A percentile compares a stretch with the other conserved stretches of the same genome.
These are phyloP conservation scores for Corchorus olitorius DNA, from an alignment of 345 rosid genomes.

Conservation along the genomic window DNA sequence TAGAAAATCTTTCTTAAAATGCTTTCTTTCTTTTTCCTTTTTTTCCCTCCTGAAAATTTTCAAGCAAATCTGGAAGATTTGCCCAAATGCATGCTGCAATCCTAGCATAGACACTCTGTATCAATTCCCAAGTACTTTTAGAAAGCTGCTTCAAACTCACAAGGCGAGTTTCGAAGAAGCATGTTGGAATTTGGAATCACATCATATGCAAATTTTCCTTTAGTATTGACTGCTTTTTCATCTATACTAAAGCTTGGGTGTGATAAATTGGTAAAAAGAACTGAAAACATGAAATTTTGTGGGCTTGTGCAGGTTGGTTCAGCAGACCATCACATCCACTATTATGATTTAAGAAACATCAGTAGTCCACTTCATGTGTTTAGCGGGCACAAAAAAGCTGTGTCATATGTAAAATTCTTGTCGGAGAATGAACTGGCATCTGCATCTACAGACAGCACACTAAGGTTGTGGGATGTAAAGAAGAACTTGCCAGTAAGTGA, in stretches of 20 bases:
- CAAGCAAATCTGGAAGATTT: neutral
- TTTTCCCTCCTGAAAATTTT: neutral
- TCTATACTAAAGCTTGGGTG: neutral
- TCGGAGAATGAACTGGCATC: slow-evolving; percentile 94
- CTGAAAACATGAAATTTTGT: slow-evolving; percentile 1
- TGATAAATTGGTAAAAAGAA: neutral
- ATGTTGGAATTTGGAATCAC: neutral
- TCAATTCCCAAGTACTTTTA: neutral
- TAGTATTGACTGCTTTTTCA: neutral
- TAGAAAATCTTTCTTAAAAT: neutral
- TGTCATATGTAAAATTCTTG: slow-evolving; percentile 94
- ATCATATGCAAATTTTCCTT: neutral
- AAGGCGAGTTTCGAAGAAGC: neutral
- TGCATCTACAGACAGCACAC: slow-evolving; percentile 95
- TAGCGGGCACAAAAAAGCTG: slow-evolving; percentile 89
- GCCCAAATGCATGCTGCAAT: neutral
- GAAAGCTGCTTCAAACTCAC: neutral
- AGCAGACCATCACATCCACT: slow-evolving; percentile 92
- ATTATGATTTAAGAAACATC: slow-evolving; percentile 83
- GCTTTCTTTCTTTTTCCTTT: neutral
- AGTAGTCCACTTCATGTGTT: slow-evolving; percentile 90
- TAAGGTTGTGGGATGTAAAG: slow-evolving; percentile 95
- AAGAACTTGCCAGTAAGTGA: slow-evolving; percentile 76
- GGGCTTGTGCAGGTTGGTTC: slow-evolving; percentile 80
- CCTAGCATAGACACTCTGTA: neutral